A percentile compares a stretch with the other conserved stretches of the same genome.
Evolutionary conservation across 331 rosid genomes (phyloP).

Genomic region (Quercus tomentella): DNA sequence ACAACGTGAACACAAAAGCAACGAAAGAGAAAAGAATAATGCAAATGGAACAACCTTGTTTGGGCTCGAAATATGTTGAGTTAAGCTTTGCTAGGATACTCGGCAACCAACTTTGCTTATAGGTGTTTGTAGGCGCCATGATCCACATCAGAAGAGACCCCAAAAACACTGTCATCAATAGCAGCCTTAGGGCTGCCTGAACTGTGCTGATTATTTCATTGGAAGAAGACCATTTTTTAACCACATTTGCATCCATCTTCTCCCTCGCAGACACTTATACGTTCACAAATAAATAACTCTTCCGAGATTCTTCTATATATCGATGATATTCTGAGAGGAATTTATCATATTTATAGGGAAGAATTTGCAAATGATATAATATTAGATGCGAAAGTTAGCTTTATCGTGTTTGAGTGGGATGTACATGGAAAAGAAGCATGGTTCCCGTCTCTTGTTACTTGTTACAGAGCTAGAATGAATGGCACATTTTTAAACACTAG

Average conservation of each 20-base stretch:
- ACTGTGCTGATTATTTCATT: background rate
- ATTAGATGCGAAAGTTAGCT: background rate
- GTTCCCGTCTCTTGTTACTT: constrained; percentile 2
- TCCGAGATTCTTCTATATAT: background rate
- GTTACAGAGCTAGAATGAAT: background rate
- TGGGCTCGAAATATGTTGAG: constrained; percentile 22
- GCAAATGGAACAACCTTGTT: constrained; percentile 13
- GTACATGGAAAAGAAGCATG: constrained; percentile 8
- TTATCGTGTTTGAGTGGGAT: no score
- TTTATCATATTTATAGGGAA: constrained; percentile 14
- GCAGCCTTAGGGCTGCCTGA: constrained; percentile 13
- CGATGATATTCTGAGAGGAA: background rate
- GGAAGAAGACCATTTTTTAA: background rate
- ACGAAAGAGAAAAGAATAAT: background rate
- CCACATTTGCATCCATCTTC: constrained; percentile 16
- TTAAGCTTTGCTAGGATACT: constrained; percentile 12
- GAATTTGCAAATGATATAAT: constrained; percentile 5
- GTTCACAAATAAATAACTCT: background rate
- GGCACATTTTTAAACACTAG: background rate
- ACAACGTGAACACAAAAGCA: background rate
- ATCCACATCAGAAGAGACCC: constrained; percentile 24
- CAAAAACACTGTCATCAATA: constrained; percentile 5
- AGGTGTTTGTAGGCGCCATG: constrained; percentile 32
- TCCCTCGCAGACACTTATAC: background rate
- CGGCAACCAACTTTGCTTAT: constrained; percentile 10